Percentiles rank a stretch among this genome's conserved stretches.
These are phyloP conservation scores for Teratosphaeria pseudoeucalypti DNA, from an alignment of 2,329 filamentous ascomycete species.

Conservation along the genomic window DNA sequence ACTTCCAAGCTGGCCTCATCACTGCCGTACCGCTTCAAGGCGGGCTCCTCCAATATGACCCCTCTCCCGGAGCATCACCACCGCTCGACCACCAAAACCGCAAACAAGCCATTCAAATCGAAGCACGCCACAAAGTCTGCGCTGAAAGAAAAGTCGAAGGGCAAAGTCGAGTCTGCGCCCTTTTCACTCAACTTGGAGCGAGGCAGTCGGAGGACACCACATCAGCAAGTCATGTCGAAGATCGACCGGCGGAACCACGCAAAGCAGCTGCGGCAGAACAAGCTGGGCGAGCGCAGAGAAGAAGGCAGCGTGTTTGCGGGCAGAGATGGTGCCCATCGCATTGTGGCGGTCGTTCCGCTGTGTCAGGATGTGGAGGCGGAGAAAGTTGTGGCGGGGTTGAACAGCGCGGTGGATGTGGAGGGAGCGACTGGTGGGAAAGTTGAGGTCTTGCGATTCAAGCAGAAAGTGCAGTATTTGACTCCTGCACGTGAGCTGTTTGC, in stretches of 20 bases:
- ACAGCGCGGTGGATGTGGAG: slow-evolving; percentile 69
- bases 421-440: slow-evolving; percentile 43
- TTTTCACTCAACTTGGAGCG: slow-evolving; percentile 46
- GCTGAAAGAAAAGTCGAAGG: slow-evolving; percentile 76
- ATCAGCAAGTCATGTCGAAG: slow-evolving; percentile 96
- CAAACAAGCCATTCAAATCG: slow-evolving; percentile 87
- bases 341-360: slow-evolving; percentile 80
- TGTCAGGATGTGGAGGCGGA: slow-evolving; percentile 61
- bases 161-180: slow-evolving; percentile 53
- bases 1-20: slow-evolving; percentile 15
- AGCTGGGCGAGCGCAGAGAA: slow-evolving; percentile 72
- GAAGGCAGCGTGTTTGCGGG: slow-evolving; percentile 76
- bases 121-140: slow-evolving; percentile 81
- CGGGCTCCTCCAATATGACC: slow-evolving; percentile 63
- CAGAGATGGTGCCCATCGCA: slow-evolving; percentile 72
- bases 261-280: slow-evolving; percentile 75
- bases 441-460: slow-evolving; percentile 82
- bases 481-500: slow-evolving; percentile 62
- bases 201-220: slow-evolving; percentile 68
- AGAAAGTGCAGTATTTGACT: slow-evolving; percentile 79
- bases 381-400: slow-evolving; percentile 59
- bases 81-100: slow-evolving; percentile 78
- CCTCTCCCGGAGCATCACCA: slow-evolving; percentile 68
- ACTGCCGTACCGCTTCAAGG: slow-evolving; percentile 75
- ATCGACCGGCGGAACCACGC: slow-evolving; percentile 90